Evolutionary conservation across 2,329 filamentous ascomycete genomes (phyloP).

Genomic region (Periconia macrospinosa): DNA sequence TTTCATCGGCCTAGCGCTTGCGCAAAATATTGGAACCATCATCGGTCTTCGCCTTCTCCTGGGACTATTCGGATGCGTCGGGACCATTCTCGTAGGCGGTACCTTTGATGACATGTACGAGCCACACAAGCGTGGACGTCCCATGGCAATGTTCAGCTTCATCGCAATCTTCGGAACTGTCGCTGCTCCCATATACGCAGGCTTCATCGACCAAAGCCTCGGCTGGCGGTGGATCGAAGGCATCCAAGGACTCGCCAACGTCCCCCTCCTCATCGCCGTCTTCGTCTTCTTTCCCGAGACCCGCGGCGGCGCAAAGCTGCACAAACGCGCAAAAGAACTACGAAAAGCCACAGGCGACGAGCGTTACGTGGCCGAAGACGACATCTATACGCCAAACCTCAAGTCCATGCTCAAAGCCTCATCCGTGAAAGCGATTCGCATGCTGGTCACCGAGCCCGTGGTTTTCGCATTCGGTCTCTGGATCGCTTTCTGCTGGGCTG

Average conservation of each 20-base stretch:
- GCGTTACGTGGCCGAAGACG: slow-evolving; percentile 54
- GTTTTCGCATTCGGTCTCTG: slow-evolving; percentile 55
- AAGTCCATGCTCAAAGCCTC: slow-evolving; percentile 52
- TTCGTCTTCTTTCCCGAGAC: slow-evolving; percentile 51
- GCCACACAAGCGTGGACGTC: slow-evolving; percentile 26
- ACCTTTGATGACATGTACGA: slow-evolving; percentile 35
- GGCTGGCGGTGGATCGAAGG: slow-evolving; percentile 59
- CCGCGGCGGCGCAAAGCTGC: slow-evolving; percentile 51
- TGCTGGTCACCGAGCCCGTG: slow-evolving; percentile 54
- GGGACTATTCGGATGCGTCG: slow-evolving; percentile 31
- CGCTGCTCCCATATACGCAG: slow-evolving; percentile 56
- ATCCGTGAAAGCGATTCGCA: slow-evolving; percentile 55
- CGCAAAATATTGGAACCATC: slow-evolving; percentile 24
- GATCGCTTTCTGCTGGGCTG: slow-evolving; percentile 58
- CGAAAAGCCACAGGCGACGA: slow-evolving; percentile 53
- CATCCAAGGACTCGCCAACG: slow-evolving; percentile 55
- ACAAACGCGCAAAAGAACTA: slow-evolving; percentile 53
- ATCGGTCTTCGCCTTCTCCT: slow-evolving; percentile 30
- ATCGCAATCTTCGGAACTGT: slow-evolving; percentile 49
- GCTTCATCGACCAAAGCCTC: slow-evolving; percentile 56
- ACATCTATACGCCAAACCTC: slow-evolving; percentile 54
- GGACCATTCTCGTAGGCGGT: slow-evolving; percentile 29
- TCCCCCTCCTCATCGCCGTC: slow-evolving; percentile 51
- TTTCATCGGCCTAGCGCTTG: slow-evolving; percentile 29
- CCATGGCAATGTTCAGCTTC: slow-evolving; percentile 34